These are phyloP conservation scores for Solanum habrochaites DNA, from an alignment of 257 asterid genomes.

Conservation along the genomic window DNA sequence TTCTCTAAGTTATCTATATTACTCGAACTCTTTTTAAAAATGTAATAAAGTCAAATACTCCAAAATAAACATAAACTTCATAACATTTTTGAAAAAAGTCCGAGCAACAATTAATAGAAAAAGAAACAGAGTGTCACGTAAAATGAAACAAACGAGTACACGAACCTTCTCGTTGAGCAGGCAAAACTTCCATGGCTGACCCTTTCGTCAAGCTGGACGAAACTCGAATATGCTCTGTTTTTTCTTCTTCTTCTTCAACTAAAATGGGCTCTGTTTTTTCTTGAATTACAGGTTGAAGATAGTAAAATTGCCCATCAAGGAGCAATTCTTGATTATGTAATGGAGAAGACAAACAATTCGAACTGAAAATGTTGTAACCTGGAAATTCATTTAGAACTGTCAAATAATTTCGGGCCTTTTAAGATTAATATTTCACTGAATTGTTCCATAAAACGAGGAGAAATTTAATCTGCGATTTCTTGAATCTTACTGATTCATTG, in stretches of 20 bases:
- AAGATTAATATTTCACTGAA: slow-evolving; percentile 21
- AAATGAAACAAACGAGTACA: background rate
- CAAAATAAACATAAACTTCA: background rate
- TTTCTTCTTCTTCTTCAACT: background rate
- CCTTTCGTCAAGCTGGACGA: slow-evolving; percentile 8
- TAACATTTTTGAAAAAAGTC: background rate
- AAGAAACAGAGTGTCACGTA: background rate
- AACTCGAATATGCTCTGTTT: slow-evolving; percentile 4
- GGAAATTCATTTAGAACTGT: slow-evolving; percentile 24
- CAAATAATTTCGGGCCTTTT: slow-evolving; percentile 23
- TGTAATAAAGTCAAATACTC: background rate
- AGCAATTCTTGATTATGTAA: slow-evolving; percentile 17
- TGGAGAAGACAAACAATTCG: slow-evolving; percentile 8
- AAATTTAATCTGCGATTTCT: background rate
- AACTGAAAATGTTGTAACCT: slow-evolving; percentile 15
- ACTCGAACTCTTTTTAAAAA: too few species aligned
- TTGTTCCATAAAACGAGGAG: slow-evolving; percentile 22
- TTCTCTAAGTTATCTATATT: background rate
- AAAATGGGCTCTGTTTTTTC: background rate
- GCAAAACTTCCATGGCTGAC: slow-evolving; percentile 17
- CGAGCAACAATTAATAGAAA: too few species aligned
- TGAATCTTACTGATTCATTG: slow-evolving; percentile 29
- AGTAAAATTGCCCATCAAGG: slow-evolving; percentile 18
- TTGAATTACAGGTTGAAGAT: slow-evolving; percentile 9
- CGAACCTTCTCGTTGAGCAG: slow-evolving; percentile 8